These are phyloP conservation scores for Panus rudis DNA, from an alignment of 768 basidiomycete genomes.

Conservation along the genomic window DNA sequence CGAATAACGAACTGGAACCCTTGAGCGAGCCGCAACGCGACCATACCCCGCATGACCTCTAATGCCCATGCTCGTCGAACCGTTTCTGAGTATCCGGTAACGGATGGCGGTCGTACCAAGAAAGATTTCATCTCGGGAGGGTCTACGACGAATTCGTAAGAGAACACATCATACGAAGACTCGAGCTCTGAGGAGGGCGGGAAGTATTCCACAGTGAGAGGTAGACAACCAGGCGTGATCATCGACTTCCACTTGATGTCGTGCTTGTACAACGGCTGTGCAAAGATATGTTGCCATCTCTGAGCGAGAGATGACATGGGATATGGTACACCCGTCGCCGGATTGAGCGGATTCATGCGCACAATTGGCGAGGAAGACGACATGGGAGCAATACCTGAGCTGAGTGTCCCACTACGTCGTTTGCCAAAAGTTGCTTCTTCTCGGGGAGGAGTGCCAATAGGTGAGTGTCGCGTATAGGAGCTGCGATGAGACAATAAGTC, in stretches of 20 bases:
- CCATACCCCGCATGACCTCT: slow-evolving; percentile 88
- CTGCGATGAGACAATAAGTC: slow-evolving; percentile 48
- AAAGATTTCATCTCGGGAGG: slow-evolving; percentile 82
- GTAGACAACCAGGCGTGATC: slow-evolving; percentile 79
- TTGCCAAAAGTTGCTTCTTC: slow-evolving; percentile 49
- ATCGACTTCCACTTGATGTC: slow-evolving; percentile 91
- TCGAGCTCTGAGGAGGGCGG: slow-evolving; percentile 72
- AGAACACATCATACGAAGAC: slow-evolving; percentile 70
- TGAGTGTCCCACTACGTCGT: slow-evolving; percentile 48
- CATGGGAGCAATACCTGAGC: slow-evolving; percentile 29
- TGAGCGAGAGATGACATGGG: slow-evolving; percentile 70
- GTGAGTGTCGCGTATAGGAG: slow-evolving; percentile 50
- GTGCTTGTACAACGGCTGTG: slow-evolving; percentile 65
- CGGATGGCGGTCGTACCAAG: slow-evolving; percentile 62
- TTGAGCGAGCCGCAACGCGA: slow-evolving; percentile 83
- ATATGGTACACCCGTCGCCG: slow-evolving; percentile 48
- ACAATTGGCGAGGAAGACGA: slow-evolving; percentile 45
- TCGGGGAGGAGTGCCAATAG: slow-evolving; percentile 61
- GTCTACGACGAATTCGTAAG: slow-evolving; percentile 85
- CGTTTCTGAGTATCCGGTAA: slow-evolving; percentile 45
- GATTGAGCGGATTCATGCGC: slow-evolving; percentile 63
- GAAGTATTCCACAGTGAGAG: slow-evolving; percentile 85
- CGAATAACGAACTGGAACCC: slow-evolving; percentile 90
- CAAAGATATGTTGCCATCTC: slow-evolving; percentile 85
- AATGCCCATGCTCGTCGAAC: slow-evolving; percentile 66